Evolutionary conservation across 2,329 filamentous ascomycete species (phyloP).

Genomic region (Venturia oleaginea): DNA sequence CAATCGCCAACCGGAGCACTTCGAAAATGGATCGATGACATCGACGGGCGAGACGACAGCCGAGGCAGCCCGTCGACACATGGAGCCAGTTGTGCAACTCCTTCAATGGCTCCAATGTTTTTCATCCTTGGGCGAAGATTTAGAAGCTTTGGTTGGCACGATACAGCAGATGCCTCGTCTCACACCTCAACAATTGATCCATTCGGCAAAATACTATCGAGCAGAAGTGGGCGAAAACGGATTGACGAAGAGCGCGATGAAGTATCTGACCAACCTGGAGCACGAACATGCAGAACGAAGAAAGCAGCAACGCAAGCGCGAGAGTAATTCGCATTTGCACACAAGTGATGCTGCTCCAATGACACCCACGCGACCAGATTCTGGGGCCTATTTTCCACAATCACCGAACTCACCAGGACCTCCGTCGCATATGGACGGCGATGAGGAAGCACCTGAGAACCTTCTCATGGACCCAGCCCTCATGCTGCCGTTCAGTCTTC

Average conservation of each 20-base stretch:
- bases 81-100: slow-evolving; percentile 85
- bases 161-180: slow-evolving; percentile 80
- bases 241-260: slow-evolving; percentile 76
- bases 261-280: slow-evolving; percentile 74
- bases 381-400: neutral
- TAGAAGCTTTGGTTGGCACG: slow-evolving; percentile 80
- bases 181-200: slow-evolving; percentile 79
- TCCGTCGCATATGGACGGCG: slow-evolving; percentile 44
- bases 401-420: slow-evolving; percentile 14
- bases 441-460: slow-evolving; percentile 62
- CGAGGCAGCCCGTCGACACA: slow-evolving; percentile 72
- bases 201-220: slow-evolving; percentile 85
- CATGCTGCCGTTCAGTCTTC: slow-evolving; percentile 90
- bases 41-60: slow-evolving; percentile 79
- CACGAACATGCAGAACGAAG: slow-evolving; percentile 53
- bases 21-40: slow-evolving; percentile 80
- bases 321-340: neutral
- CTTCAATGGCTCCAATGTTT: slow-evolving; percentile 98
- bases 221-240: slow-evolving; percentile 93
- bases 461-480: slow-evolving; percentile 80
- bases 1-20: slow-evolving; percentile 90
- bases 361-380: slow-evolving; percentile 21
- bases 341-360: slow-evolving; percentile 26
- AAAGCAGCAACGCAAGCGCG: slow-evolving; percentile 21
- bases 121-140: slow-evolving; percentile 82